Percentiles rank a stretch among this genome's conserved stretches.
These are phyloP conservation scores for Aspergillus persii DNA, from an alignment of 2,329 filamentous ascomycete species.

Conservation along the genomic window DNA sequence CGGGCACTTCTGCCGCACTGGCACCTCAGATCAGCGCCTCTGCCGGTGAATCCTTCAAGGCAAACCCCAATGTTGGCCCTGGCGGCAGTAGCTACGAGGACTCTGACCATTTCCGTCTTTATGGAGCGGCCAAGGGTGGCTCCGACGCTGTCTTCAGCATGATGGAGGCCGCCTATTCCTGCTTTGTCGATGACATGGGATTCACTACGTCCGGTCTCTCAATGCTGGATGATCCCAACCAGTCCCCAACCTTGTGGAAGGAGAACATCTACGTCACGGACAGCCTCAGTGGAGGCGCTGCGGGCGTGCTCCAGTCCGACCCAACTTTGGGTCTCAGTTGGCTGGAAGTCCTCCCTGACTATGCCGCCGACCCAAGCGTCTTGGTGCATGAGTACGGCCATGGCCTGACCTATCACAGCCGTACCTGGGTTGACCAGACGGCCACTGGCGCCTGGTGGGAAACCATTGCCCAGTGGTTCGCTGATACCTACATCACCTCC, in stretches of 20 bases:
- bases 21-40: not conserved
- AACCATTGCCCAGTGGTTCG: constrained; percentile 10
- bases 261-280: constrained; percentile 10
- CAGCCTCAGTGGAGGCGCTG: not conserved
- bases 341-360: constrained; percentile 4
- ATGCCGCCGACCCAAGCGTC: constrained; percentile 1
- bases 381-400: constrained; percentile 13
- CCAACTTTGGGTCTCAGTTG: constrained; percentile 2
- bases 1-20: not conserved
- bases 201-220: constrained; percentile 4
- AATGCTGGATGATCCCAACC: not conserved
- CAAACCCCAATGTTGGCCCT: constrained; percentile 8
- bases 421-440: constrained; percentile 11
- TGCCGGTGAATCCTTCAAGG: constrained; percentile 4
- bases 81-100: constrained; percentile 8
- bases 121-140: not conserved
- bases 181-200: constrained; percentile 8
- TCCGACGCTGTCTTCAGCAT: constrained; percentile 2
- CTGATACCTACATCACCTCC: constrained; percentile 8
- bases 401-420: constrained; percentile 10
- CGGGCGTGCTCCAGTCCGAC: constrained; percentile 7
- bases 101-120: constrained; percentile 11
- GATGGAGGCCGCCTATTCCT: constrained; percentile 11
- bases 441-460: constrained; percentile 12
- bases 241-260: constrained; percentile 6